phyloP scores from a whole-genome alignment of 306 rosid species.

The Alnus glutinosa region DNA sequence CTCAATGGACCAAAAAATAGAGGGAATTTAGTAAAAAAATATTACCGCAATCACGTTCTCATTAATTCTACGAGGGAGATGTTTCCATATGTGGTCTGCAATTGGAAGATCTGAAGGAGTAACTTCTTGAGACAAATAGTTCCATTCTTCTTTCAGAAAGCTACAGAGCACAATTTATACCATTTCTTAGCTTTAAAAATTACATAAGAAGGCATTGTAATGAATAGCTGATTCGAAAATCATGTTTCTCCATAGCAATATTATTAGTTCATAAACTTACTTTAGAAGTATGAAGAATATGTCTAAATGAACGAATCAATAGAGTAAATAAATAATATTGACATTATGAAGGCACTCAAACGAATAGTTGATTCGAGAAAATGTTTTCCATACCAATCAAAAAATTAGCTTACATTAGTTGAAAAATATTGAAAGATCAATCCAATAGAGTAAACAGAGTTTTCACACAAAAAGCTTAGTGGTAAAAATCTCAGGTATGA shows the following conservation, averaged over 20 bases:
- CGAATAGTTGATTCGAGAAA: neutral
- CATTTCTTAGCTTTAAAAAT: slow-evolving; percentile 25
- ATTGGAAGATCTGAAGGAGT: slow-evolving; percentile 59
- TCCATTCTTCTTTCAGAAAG: slow-evolving; percentile 73
- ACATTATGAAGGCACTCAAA: neutral
- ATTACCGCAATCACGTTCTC: slow-evolving; percentile 53
- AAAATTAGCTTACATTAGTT: neutral
- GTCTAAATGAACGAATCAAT: neutral
- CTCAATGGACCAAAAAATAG: slow-evolving; percentile 10
- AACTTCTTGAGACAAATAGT: slow-evolving; percentile 49
- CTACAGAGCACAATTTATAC: slow-evolving; percentile 50
- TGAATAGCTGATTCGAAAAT: neutral
- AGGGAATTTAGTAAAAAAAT: neutral
- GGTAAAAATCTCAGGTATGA: neutral
- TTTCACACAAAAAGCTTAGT: neutral
- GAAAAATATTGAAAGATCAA: neutral
- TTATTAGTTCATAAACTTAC: slow-evolving; percentile 15
- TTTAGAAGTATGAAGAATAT: neutral
- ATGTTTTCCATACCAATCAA: neutral
- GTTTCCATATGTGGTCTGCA: slow-evolving; percentile 64
- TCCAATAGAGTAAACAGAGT: neutral
- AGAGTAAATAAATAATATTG: neutral
- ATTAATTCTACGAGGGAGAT: slow-evolving; percentile 70
- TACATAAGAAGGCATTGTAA: slow-evolving; percentile 6
- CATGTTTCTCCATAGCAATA: neutral